Evolutionary conservation across 2,329 filamentous ascomycete species (phyloP), one percentile per base, ranked within the genome.

Genomic region (Paecilomyces sp.): DNA sequence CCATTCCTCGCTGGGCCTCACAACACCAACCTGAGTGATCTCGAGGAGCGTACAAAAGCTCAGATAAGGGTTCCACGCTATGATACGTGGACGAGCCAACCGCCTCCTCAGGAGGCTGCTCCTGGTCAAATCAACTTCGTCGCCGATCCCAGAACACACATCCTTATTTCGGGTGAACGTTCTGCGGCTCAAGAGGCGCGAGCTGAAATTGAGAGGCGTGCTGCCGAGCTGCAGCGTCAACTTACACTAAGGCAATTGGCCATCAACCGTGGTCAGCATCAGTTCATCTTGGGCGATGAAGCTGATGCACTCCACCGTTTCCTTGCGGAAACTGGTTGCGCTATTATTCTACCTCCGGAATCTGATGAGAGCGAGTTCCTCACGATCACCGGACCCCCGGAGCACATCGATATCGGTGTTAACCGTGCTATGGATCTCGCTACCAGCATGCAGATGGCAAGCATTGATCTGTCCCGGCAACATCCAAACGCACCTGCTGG

Each of bases 251-350:
- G 94, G 66, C 88, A 95, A 74, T 80, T 92, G 51, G 85, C 88
- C 5, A 91, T 97, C 66, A 89, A 93, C 74, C 88, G 88, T 63
- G 91, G 91, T 55, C 87, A 91, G 57, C 94, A 97, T 73, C 92
- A 96, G 73, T 97, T 97, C 80, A 94, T 99, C 70, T 87, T 96
- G 63, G 93, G 93, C 57, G 87, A 93, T 62, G 85, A 88, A 62
- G 92, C 90, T 62, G 84, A 90, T 62, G 87, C 90, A 18, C 81
- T 91, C 34, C 86, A 97, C 60, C 86, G 96, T 54, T 97, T 99
- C 80, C 86, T 97, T 64, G 83, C 87, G 54, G 86, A 96, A 69
- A 97, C 94, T 60, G 93, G 93, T 63, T 99, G 94, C 75, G 85
- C 89, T 52, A 88, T 97, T 61, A 84, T 97, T 60, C 77, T 97